These are phyloP conservation scores for Tuber aestivum DNA, from an alignment of 495 filamentous ascomycete species.

Conservation along the genomic window DNA sequence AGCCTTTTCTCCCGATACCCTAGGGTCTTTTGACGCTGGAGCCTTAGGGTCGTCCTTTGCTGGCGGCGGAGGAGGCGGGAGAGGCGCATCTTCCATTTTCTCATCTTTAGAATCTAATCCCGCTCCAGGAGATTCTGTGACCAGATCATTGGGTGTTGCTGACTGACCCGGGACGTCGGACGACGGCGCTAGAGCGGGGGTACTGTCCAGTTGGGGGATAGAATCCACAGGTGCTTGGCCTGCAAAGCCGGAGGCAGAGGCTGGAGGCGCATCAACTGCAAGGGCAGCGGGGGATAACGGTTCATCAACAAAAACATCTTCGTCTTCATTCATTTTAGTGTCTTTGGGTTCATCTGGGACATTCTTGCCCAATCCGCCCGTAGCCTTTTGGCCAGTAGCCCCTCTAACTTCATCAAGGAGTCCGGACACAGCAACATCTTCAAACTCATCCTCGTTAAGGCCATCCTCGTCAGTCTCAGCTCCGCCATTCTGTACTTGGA, in stretches of 20 bases:
- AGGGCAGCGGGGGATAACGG: slow-evolving; percentile 44
- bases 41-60: neutral
- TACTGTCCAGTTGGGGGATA: slow-evolving; percentile 19
- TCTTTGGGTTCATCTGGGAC: slow-evolving; percentile 16
- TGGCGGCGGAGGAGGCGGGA: slow-evolving; percentile 8
- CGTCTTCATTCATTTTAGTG: slow-evolving; percentile 46
- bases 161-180: slow-evolving; percentile 12
- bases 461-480: slow-evolving; percentile 49
- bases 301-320: slow-evolving; percentile 67
- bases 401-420: slow-evolving; percentile 32
- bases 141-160: neutral
- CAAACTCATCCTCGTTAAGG: slow-evolving; percentile 74
- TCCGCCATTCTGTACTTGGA: slow-evolving; percentile 66
- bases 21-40: slow-evolving; percentile 23
- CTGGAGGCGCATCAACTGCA: slow-evolving; percentile 16
- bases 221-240: slow-evolving; percentile 20
- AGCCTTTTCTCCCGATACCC: neutral
- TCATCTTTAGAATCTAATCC: slow-evolving; percentile 3
- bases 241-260: slow-evolving; percentile 13
- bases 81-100: slow-evolving; percentile 17
- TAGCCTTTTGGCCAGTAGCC: slow-evolving; percentile 4
- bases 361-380: neutral
- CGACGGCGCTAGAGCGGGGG: slow-evolving; percentile 9
- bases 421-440: slow-evolving; percentile 64
- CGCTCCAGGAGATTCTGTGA: neutral